phyloP scores from a whole-genome alignment of 306 rosid species.

The Quercus parvula region DNA sequence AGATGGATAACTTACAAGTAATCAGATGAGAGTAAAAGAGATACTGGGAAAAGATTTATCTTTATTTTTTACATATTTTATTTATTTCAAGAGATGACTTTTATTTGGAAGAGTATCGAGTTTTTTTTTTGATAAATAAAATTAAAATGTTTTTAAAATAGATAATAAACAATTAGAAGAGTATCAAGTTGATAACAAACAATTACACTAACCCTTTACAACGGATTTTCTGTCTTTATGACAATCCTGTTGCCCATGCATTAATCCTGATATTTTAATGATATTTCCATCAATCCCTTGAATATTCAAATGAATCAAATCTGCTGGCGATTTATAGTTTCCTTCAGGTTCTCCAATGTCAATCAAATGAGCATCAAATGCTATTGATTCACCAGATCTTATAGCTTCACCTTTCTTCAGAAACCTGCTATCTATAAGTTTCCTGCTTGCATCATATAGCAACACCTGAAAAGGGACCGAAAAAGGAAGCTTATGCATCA shows the following conservation, averaged over 20 bases:
- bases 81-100: background rate
- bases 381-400: constrained; percentile 45
- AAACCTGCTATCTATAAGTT: constrained; percentile 53
- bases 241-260: constrained; percentile 25
- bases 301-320: constrained; percentile 32
- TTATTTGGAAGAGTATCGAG: background rate
- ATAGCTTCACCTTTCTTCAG: constrained; percentile 58
- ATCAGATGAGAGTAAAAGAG: background rate
- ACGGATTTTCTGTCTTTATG: constrained; percentile 24
- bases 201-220: constrained; percentile 41
- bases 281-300: constrained; percentile 16
- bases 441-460: constrained; percentile 59
- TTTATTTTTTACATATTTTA: background rate
- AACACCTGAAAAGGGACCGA: constrained; percentile 41
- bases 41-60: background rate
- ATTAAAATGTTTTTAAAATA: too few species aligned
- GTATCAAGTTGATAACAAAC: background rate
- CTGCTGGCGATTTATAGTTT: constrained; percentile 28
- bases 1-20: constrained; percentile 1
- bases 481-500: constrained; percentile 5
- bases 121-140: background rate
- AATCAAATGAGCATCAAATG: constrained; percentile 63
- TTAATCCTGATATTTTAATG: constrained; percentile 29
- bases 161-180: background rate
- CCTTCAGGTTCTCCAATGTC: constrained; percentile 60